Evolutionary conservation across 352 stramenopile species (phyloP).

Genomic region (Globisporangium polare): DNA sequence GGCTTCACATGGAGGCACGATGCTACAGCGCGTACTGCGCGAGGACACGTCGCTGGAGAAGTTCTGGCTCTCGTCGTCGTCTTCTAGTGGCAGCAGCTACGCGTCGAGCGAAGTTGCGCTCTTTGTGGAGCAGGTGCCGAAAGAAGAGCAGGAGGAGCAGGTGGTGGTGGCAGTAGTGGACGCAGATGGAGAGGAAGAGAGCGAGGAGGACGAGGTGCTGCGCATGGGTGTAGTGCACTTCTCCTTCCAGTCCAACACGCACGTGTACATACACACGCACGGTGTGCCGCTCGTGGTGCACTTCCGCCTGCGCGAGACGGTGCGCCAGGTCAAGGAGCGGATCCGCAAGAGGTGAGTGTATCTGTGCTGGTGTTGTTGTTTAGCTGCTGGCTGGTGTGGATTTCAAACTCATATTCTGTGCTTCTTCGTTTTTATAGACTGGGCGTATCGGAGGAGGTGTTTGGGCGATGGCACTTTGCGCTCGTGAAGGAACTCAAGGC

Average conservation of each 20-base stretch:
- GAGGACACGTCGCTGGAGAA: slow-evolving; percentile 35
- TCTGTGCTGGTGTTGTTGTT: background rate
- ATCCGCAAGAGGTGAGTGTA: slow-evolving; percentile 51
- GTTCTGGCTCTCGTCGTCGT: slow-evolving; percentile 34
- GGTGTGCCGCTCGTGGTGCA: slow-evolving; percentile 64
- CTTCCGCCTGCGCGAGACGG: slow-evolving; percentile 61
- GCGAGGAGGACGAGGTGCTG: slow-evolving; percentile 31
- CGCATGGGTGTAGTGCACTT: slow-evolving; percentile 73
- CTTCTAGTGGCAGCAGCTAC: slow-evolving; percentile 14
- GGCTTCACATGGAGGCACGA: slow-evolving; percentile 53
- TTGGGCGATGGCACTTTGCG: slow-evolving; percentile 67
- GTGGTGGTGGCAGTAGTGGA: background rate
- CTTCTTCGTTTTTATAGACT: slow-evolving; percentile 44
- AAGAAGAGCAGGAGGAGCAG: slow-evolving; percentile 10
- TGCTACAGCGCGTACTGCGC: slow-evolving; percentile 44
- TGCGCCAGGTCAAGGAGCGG: slow-evolving; percentile 62
- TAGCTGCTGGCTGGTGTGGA: background rate
- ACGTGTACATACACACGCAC: slow-evolving; percentile 73
- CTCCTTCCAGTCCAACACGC: slow-evolving; percentile 48
- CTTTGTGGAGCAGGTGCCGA: slow-evolving; percentile 54
- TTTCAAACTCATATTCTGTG: slow-evolving; percentile 8
- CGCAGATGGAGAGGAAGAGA: slow-evolving; percentile 6
- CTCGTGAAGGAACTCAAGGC: slow-evolving; percentile 77
- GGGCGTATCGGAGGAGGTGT: slow-evolving; percentile 58
- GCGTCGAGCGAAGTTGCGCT: slow-evolving; percentile 37